Conservation (phyloP, 257 asterid genomes). For the Solanum ossicruentum region DNA sequence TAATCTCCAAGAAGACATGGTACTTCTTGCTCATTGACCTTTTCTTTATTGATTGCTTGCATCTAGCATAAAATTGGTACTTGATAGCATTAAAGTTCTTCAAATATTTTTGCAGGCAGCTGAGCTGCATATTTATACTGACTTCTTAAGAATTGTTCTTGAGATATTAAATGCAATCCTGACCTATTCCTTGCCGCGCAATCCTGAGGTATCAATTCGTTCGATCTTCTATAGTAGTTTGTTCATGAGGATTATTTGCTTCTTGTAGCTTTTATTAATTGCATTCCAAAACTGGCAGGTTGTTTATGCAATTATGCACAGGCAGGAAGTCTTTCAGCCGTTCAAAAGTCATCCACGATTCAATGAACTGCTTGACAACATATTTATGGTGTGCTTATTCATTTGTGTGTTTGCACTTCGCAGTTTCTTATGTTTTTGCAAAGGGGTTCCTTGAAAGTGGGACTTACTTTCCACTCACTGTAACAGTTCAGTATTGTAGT, state of each 20-base stretch:
- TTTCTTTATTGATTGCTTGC: neutral
- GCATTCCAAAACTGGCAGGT: conserved; percentile 43
- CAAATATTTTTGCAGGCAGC: conserved; percentile 42
- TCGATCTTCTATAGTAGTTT: neutral
- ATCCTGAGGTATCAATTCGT: conserved; percentile 64
- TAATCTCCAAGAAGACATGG: conserved; percentile 63
- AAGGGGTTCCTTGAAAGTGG: neutral
- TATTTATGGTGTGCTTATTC: conserved; percentile 30
- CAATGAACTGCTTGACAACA: conserved; percentile 80
- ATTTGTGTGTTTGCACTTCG: neutral
- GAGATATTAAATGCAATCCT: conserved; percentile 78
- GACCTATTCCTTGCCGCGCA: conserved; percentile 71
- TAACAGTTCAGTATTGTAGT: neutral
- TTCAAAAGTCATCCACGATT: conserved; percentile 92
- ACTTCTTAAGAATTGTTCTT: conserved; percentile 82
- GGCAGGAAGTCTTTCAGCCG: conserved; percentile 90
- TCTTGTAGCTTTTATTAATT: neutral
- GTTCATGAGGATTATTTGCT: neutral
- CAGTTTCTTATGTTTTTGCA: neutral
- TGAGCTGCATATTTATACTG: conserved; percentile 73
- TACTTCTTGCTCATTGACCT: conserved; percentile 7
- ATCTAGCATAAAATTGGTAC: neutral
- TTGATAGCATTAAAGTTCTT: neutral
- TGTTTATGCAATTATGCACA: conserved; percentile 86
- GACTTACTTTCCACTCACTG: neutral